Evolutionary conservation across 208 protist species (phyloP).

Genomic region (Porcisia deanei): DNA sequence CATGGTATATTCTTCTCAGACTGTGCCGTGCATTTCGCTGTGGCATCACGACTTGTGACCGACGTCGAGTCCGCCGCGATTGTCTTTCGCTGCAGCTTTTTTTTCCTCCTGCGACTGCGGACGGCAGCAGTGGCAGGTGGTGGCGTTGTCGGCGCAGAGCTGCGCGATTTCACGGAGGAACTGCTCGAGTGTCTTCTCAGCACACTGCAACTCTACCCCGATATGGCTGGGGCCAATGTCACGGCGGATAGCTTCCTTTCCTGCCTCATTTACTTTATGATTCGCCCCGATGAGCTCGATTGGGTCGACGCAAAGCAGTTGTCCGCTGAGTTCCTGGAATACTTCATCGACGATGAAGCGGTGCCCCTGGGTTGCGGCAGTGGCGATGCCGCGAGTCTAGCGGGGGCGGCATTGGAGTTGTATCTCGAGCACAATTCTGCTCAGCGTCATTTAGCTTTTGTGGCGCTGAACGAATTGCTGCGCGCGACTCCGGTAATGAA

Average conservation of each 20-base stretch:
- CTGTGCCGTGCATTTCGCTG: slow-evolving; percentile 29
- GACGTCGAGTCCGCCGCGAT: slow-evolving; percentile 27
- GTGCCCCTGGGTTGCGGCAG: slow-evolving; percentile 63
- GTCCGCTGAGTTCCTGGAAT: slow-evolving; percentile 30
- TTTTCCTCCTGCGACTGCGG: slow-evolving; percentile 33
- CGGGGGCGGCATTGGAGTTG: slow-evolving; percentile 50
- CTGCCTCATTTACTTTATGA: slow-evolving; percentile 51
- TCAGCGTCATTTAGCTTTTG: slow-evolving; percentile 15
- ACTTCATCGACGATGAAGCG: slow-evolving; percentile 55
- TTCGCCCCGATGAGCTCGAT: slow-evolving; percentile 8
- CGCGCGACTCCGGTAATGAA: slow-evolving; percentile 20
- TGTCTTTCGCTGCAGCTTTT: slow-evolving; percentile 37
- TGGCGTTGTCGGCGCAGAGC: neutral
- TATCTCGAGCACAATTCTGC: slow-evolving; percentile 46
- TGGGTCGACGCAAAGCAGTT: slow-evolving; percentile 12
- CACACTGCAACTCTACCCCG: slow-evolving; percentile 48
- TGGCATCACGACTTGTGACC: slow-evolving; percentile 35
- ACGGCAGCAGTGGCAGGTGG: slow-evolving; percentile 1
- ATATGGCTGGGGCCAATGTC: slow-evolving; percentile 30
- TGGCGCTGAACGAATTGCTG: slow-evolving; percentile 15
- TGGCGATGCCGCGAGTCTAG: slow-evolving; percentile 41
- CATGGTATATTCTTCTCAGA: slow-evolving; percentile 8
- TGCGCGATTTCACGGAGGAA: slow-evolving; percentile 30
- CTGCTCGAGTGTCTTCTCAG: slow-evolving; percentile 46
- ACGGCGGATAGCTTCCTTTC: slow-evolving; percentile 25